phyloP scores from a whole-genome alignment of 2,329 filamentous ascomycete genomes.

The Leptographium lundbergii region DNA sequence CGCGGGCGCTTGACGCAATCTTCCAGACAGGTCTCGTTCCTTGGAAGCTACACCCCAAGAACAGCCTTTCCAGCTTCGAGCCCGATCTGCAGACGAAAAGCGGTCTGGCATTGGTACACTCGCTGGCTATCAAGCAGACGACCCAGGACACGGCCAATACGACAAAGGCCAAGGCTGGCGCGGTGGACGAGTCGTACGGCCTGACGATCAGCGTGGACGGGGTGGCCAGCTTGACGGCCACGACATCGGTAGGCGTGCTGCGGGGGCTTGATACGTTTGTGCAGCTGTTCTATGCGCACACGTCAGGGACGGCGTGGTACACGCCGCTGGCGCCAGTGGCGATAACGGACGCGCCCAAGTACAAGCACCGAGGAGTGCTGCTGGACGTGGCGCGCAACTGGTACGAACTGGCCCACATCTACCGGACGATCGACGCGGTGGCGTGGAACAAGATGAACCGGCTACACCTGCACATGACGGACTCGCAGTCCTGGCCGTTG shows the following conservation, averaged over 20 bases:
- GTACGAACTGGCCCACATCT: constrained; percentile 54
- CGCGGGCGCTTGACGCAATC: constrained; percentile 49
- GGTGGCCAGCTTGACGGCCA: constrained; percentile 48
- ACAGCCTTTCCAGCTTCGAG: constrained; percentile 46
- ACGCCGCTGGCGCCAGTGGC: constrained; percentile 56
- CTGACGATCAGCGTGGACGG: constrained; percentile 47
- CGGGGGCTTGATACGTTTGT: constrained; percentile 64
- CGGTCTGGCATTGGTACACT: constrained; percentile 36
- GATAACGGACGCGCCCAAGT: constrained; percentile 63
- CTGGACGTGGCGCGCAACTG: constrained; percentile 66
- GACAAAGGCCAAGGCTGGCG: constrained; percentile 43
- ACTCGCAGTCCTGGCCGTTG: constrained; percentile 76
- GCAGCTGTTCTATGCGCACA: constrained; percentile 69
- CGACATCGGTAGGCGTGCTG: constrained; percentile 55
- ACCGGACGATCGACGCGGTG: constrained; percentile 63
- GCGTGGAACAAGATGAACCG: constrained; percentile 75
- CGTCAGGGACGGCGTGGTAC: constrained; percentile 46
- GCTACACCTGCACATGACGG: constrained; percentile 69
- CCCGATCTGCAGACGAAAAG: constrained; percentile 30
- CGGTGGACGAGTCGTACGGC: constrained; percentile 65
- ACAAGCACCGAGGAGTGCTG: constrained; percentile 65
- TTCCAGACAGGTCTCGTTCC: constrained; percentile 60
- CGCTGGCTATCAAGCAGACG: constrained; percentile 51
- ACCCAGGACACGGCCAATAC: constrained; percentile 37
- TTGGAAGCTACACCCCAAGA: constrained; percentile 61